Base-by-base conservation (phyloP, 257 asterid species). In the Solanum dulcamara region DNA sequence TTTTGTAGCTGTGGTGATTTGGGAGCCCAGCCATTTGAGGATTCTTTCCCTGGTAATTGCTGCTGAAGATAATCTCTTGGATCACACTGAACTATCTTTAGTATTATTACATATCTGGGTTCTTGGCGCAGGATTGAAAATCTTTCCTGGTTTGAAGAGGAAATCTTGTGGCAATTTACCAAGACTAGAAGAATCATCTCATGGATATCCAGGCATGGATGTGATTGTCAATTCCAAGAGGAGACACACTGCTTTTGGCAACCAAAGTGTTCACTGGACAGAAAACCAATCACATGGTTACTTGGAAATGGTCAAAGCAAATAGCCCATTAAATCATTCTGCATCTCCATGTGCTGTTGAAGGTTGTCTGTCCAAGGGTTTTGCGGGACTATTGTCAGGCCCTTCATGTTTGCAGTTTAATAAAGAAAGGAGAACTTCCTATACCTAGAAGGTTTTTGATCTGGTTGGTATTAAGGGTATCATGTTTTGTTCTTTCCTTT, bases 351-450 rank as follows among this genome's bases (percentile, higher is more conserved):
- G 97, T 86, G 90, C 97, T 2, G 89, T 94, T 17, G 98, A 96
- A 88, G 96, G 99, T 35, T 96, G 94, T 81, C 86, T 96, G 88
- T 92, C 98, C 51, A 93, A 88, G 91, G 97, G 98, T 15, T 93
- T 94, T 68, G 98, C 95, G 0, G 93, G 94, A 72, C 97, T 96
- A 66, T 89, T 94, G 33, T 93, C 95, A 1, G 83, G 89, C 12
- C 88, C 90, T 53, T 86, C 97, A n/a, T 83, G 93, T 74, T 86
- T 91, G 92, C 93, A 91, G 83, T 88, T 87, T 62, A 90, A 91
- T 62, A 88, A 84, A 40, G 91, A 89, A 74, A 84, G 87, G 83
- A 86, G 92, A 83, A 93, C 91, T 38, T 86, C 94, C 30, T 93
- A 87, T 68, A 89, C 92, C 48, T 86, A 35, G 55, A 66, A 53